These are phyloP conservation scores for Parafenestella ontariensis DNA, from an alignment of 2,329 filamentous ascomycete species.

Conservation along the genomic window DNA sequence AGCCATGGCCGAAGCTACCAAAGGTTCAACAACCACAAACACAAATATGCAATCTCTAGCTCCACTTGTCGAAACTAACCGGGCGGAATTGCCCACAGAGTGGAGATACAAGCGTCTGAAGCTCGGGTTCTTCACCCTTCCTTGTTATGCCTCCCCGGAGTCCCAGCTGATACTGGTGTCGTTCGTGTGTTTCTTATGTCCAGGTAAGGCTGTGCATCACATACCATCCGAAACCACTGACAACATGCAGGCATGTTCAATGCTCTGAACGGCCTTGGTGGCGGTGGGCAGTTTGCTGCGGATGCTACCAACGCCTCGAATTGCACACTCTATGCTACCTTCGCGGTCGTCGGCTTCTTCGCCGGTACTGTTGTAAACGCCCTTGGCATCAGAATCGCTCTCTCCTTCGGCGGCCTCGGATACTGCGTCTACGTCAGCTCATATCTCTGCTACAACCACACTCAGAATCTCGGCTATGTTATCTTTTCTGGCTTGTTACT, in stretches of 20 bases:
- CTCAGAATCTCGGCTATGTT: slow-evolving; percentile 69
- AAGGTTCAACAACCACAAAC: neutral
- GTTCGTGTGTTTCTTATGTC: slow-evolving; percentile 58
- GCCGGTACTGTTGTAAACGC: slow-evolving; percentile 74
- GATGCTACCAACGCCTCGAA: slow-evolving; percentile 65
- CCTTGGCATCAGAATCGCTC: slow-evolving; percentile 69
- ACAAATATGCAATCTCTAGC: neutral
- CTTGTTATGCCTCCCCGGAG: slow-evolving; percentile 56
- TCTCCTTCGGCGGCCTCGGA: slow-evolving; percentile 74
- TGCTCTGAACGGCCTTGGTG: slow-evolving; percentile 55
- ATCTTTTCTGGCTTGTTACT: slow-evolving; percentile 76
- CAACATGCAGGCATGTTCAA: slow-evolving; percentile 53
- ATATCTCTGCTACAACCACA: slow-evolving; percentile 73
- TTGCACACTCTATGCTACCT: slow-evolving; percentile 73
- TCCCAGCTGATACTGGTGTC: slow-evolving; percentile 55
- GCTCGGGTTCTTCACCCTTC: slow-evolving; percentile 48
- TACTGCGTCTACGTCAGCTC: slow-evolving; percentile 75
- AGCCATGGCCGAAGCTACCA: neutral
- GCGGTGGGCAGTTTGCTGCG: slow-evolving; percentile 55
- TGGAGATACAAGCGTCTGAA: slow-evolving; percentile 53
- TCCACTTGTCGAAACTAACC: neutral
- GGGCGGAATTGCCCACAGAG: slow-evolving; percentile 39
- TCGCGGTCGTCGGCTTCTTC: slow-evolving; percentile 68
- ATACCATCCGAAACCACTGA: slow-evolving; percentile 5
- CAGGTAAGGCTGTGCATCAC: slow-evolving; percentile 32